Conservation (phyloP, 345 rosid species). For the Toxicodendron radicans region DNA sequence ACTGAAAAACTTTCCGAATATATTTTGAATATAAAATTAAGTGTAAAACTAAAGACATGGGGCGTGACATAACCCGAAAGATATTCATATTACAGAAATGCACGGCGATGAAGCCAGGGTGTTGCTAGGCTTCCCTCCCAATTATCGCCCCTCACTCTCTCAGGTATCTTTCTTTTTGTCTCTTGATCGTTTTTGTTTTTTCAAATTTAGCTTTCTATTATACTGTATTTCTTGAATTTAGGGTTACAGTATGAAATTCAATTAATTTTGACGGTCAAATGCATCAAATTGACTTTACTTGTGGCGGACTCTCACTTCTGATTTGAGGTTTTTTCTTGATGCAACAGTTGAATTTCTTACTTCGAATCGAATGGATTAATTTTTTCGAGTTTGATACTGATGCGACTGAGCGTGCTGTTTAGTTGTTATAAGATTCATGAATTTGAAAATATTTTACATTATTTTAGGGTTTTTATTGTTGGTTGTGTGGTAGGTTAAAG, state of each 20-base stretch:
- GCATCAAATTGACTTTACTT: conserved; percentile 7
- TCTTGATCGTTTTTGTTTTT: not conserved
- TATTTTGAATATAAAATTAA: not conserved
- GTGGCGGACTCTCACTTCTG: not conserved
- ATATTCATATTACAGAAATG: conserved; percentile 40
- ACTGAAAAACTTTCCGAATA: conserved; percentile 4
- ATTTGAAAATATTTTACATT: not conserved
- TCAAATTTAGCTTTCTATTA: not conserved
- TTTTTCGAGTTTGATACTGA: not conserved
- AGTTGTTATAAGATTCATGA: not conserved
- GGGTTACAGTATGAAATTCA: conserved; percentile 10
- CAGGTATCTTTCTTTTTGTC: conserved; percentile 43
- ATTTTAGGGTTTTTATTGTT: not conserved
- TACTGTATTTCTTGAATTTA: not conserved
- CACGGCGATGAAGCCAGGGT: conserved; percentile 73
- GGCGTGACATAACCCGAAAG: not conserved
- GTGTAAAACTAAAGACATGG: not conserved
- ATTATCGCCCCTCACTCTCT: conserved; percentile 56
- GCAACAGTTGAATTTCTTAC: not conserved
- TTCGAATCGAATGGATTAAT: conserved; percentile 8
- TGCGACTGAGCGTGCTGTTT: not conserved
- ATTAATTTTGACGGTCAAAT: not conserved
- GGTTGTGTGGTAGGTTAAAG: conserved; percentile 55
- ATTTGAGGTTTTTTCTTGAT: conserved; percentile 3
- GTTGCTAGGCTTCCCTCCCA: conserved; percentile 71